Conservation (phyloP, 306 rosid species). For the Casuarina glauca region DNA sequence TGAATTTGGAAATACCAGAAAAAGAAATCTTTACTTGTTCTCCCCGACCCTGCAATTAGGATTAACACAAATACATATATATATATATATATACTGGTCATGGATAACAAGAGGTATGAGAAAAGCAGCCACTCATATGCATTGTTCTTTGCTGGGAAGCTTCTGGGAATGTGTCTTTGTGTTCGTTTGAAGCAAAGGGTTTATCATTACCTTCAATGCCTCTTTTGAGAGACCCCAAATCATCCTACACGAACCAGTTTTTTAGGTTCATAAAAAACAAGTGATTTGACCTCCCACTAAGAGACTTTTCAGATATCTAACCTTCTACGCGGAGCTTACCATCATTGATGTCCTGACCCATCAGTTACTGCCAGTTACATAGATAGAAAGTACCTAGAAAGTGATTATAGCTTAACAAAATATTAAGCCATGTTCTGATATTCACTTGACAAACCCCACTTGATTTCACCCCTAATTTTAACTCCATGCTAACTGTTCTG, state of each 20-base stretch:
- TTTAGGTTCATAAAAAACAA: neutral
- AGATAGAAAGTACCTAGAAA: neutral
- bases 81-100: neutral
- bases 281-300: neutral
- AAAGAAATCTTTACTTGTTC: neutral
- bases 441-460: too few species aligned
- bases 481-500: too few species aligned
- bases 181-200: neutral
- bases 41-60: neutral
- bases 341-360: neutral
- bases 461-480: too few species aligned
- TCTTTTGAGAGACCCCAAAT: neutral
- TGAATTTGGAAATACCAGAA: neutral
- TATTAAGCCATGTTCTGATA: too few species aligned
- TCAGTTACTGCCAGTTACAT: neutral
- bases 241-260: neutral
- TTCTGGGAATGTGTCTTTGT: constrained; percentile 11
- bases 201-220: neutral
- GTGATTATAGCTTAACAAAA: too few species aligned
- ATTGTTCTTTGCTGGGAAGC: neutral
- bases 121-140: neutral
- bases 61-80: neutral
- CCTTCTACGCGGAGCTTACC: neutral
- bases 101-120: too few species aligned
- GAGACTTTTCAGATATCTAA: neutral